These are phyloP conservation scores for Lanmaoa pseudosensibilis DNA, from an alignment of 768 basidiomycete genomes.

Conservation along the genomic window DNA sequence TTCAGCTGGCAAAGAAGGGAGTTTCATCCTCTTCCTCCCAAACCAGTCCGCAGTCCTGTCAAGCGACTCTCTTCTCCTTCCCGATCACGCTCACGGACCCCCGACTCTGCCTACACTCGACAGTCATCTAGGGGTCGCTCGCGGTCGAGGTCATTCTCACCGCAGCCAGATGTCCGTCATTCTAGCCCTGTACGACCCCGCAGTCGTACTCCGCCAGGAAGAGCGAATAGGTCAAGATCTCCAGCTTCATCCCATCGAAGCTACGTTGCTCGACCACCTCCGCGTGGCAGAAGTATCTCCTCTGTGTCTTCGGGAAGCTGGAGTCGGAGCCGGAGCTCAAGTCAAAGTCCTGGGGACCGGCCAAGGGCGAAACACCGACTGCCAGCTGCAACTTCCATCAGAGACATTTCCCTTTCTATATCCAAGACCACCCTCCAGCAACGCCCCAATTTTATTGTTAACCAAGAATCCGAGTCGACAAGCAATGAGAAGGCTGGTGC, in stretches of 20 bases:
- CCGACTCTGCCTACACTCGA: constrained; percentile 64
- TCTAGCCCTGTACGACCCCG: constrained; percentile 47
- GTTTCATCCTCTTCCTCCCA: constrained; percentile 41
- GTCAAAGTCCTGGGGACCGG: constrained; percentile 52
- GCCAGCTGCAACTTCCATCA: constrained; percentile 47
- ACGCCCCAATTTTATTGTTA: constrained; percentile 17
- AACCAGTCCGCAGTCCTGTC: constrained; percentile 34
- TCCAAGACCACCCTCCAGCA: constrained; percentile 31
- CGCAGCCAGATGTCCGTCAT: constrained; percentile 54
- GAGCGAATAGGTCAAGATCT: constrained; percentile 39
- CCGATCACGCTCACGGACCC: constrained; percentile 53
- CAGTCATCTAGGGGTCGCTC: constrained; percentile 67
- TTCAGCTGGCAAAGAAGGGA: constrained; percentile 71
- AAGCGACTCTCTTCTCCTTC: constrained; percentile 48
- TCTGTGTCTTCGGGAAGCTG: constrained; percentile 55
- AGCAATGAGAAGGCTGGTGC: constrained; percentile 38
- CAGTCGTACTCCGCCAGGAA: constrained; percentile 52
- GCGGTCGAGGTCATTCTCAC: constrained; percentile 59
- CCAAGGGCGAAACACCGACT: constrained; percentile 63
- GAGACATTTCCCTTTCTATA: constrained; percentile 33
- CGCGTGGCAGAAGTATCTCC: constrained; percentile 50
- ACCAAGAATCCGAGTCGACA: constrained; percentile 26
- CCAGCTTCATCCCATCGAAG: constrained; percentile 46
- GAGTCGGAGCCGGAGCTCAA: constrained; percentile 52
- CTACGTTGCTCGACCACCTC: constrained; percentile 31